A percentile compares a stretch with the other conserved stretches of the same genome.
phyloP scores from a whole-genome alignment of 768 basidiomycete species.

The Asterophora lycoperdoides region DNA sequence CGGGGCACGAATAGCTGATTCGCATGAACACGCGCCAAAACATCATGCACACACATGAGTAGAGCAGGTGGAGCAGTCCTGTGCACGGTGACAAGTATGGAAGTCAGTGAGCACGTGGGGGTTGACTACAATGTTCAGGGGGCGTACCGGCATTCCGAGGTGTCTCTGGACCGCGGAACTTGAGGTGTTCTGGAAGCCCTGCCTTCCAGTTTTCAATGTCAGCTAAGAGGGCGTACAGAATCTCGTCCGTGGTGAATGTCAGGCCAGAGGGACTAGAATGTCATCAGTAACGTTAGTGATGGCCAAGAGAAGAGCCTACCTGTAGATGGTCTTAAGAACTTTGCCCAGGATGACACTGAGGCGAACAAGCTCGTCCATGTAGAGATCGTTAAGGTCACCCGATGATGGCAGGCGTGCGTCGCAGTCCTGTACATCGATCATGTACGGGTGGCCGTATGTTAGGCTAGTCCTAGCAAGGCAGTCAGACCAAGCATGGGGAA shows the following conservation, averaged over 20 bases:
- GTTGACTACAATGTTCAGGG: not conserved
- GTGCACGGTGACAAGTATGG: constrained; percentile 10
- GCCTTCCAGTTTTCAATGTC: constrained; percentile 77
- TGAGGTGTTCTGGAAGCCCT: constrained; percentile 71
- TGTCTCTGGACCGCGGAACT: constrained; percentile 69
- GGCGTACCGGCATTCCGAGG: constrained; percentile 62
- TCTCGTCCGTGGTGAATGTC: constrained; percentile 77
- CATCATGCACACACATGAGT: constrained; percentile 90
- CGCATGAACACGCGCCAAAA: constrained; percentile 99
- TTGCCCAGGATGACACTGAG: constrained; percentile 88
- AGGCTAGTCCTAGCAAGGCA: constrained; percentile 63
- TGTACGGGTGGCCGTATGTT: constrained; percentile 88
- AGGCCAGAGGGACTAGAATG: constrained; percentile 76
- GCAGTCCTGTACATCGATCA: constrained; percentile 97
- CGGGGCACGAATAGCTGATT: constrained; percentile 88
- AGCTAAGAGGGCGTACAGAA: constrained; percentile 56
- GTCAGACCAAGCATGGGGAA: constrained; percentile 5
- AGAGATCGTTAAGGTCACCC: constrained; percentile 72
- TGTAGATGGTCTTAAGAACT: constrained; percentile 91
- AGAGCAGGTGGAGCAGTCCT: constrained; percentile 88
- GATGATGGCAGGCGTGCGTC: constrained; percentile 91
- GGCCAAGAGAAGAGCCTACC: constrained; percentile 35
- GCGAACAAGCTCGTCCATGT: constrained; percentile 89
- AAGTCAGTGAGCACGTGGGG: not conserved
- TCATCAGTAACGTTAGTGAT: constrained; percentile 2